Conservation (phyloP, 495 filamentous ascomycete species). For the Neurospora africana region DNA sequence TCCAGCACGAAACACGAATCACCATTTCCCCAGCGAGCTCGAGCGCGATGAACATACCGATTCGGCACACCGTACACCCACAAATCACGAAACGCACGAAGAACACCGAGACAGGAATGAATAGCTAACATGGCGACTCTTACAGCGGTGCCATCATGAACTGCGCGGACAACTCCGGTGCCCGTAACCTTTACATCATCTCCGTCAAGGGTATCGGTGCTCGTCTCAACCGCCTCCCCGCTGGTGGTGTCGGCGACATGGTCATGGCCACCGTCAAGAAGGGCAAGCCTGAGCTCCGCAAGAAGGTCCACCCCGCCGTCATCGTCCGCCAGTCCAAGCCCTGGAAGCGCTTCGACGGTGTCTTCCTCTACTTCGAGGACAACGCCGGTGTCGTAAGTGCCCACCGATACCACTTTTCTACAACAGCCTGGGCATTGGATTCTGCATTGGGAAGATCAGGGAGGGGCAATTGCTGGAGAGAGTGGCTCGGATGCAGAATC, state of each 20-base stretch:
- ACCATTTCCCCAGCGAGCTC: background rate
- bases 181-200: slow-evolving; percentile 99
- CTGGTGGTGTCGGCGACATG: slow-evolving; percentile 98
- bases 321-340: slow-evolving; percentile 98
- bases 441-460: background rate
- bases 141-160: slow-evolving; percentile 89
- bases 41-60: background rate
- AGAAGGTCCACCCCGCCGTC: slow-evolving; percentile 99
- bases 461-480: background rate
- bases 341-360: slow-evolving; percentile 93
- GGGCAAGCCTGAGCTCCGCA: slow-evolving; percentile 95
- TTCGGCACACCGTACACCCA: background rate
- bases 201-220: slow-evolving; percentile 99
- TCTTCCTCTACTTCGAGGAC: slow-evolving; percentile 99
- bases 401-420: background rate
- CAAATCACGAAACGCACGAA: background rate
- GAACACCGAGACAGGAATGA: background rate
- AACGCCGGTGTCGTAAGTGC: slow-evolving; percentile 92
- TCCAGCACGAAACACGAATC: slow-evolving; percentile 7
- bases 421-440: background rate
- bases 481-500: background rate
- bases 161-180: slow-evolving; percentile 97
- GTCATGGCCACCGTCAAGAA: slow-evolving; percentile 99
- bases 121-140: slow-evolving; percentile 14
- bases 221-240: slow-evolving; percentile 94